These are phyloP conservation scores for Thraustotheca clavata DNA, from an alignment of 352 stramenopile genomes.

Conservation along the genomic window DNA sequence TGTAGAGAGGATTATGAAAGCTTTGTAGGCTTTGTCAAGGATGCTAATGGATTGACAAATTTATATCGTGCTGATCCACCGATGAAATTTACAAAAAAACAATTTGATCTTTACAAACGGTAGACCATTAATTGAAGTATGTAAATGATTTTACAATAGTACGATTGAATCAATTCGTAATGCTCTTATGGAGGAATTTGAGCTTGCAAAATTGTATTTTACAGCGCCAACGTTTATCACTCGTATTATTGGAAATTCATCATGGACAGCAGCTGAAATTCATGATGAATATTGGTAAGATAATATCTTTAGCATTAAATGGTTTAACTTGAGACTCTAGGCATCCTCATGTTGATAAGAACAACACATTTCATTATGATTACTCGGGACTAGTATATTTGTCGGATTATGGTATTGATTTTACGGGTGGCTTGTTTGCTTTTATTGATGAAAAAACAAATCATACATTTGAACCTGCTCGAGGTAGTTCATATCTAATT, in stretches of 20 bases:
- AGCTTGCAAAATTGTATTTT: conserved; percentile 76
- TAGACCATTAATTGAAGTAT: conserved; percentile 17
- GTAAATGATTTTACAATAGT: no score
- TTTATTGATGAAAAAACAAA: conserved; percentile 78
- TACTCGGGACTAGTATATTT: conserved; percentile 89
- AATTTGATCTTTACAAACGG: conserved; percentile 77
- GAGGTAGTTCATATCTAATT: conserved; percentile 25
- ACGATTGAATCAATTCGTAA: conserved; percentile 75
- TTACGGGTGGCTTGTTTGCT: conserved; percentile 82
- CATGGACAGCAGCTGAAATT: conserved; percentile 64
- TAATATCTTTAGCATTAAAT: neutral
- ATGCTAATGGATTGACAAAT: conserved; percentile 81
- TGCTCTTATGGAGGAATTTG: conserved; percentile 73
- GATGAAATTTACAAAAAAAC: conserved; percentile 61
- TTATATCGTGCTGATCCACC: conserved; percentile 64
- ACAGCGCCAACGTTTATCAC: conserved; percentile 92
- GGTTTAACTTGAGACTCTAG: conserved; percentile 22
- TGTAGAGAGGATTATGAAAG: neutral
- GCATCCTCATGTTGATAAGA: conserved; percentile 87
- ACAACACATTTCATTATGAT: conserved; percentile 91
- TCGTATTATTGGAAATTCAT: conserved; percentile 72
- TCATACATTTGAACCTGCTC: conserved; percentile 60
- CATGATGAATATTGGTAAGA: conserved; percentile 89
- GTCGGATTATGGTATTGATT: conserved; percentile 70
- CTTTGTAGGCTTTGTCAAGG: conserved; percentile 58